A percentile compares a stretch with the other conserved stretches of the same genome.
These are phyloP conservation scores for Nannochloropsis limnetica DNA, from an alignment of 352 stramenopile genomes.

Conservation along the genomic window DNA sequence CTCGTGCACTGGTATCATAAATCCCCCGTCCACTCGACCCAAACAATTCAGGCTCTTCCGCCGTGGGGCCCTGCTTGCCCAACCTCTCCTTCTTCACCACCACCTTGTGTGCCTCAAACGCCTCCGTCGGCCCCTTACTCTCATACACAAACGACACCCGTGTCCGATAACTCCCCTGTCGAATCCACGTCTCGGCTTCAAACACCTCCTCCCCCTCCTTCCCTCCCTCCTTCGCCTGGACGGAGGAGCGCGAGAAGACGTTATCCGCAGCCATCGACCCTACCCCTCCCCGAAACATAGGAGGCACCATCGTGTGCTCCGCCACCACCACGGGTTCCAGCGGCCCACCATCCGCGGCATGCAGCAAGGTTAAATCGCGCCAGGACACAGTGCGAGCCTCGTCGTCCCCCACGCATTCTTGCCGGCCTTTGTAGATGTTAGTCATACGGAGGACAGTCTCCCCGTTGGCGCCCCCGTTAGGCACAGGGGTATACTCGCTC, in stretches of 20 bases:
- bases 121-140: not conserved
- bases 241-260: not conserved
- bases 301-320: not conserved
- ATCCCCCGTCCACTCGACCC: conserved; percentile 42
- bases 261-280: conserved; percentile 5
- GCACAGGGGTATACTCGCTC: conserved; percentile 13
- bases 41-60: conserved; percentile 43
- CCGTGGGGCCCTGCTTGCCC: not conserved
- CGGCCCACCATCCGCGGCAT: not conserved
- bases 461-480: not conserved
- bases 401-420: conserved; percentile 4
- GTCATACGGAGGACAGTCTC: conserved; percentile 28
- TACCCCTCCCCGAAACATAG: not conserved
- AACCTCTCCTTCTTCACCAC: conserved; percentile 29
- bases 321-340: conserved; percentile 7
- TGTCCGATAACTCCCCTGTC: not conserved
- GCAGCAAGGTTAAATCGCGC: not conserved
- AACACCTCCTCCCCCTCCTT: not conserved
- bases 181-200: conserved; percentile 21
- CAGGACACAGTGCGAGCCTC: not conserved
- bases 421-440: conserved; percentile 25
- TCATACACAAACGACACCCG: conserved; percentile 25
- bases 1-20: conserved; percentile 39
- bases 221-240: not conserved
- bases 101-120: conserved; percentile 9